Evolutionary conservation across 164 flowering plant genomes (phyloP).

Genomic region (Magnolia changhungtana): DNA sequence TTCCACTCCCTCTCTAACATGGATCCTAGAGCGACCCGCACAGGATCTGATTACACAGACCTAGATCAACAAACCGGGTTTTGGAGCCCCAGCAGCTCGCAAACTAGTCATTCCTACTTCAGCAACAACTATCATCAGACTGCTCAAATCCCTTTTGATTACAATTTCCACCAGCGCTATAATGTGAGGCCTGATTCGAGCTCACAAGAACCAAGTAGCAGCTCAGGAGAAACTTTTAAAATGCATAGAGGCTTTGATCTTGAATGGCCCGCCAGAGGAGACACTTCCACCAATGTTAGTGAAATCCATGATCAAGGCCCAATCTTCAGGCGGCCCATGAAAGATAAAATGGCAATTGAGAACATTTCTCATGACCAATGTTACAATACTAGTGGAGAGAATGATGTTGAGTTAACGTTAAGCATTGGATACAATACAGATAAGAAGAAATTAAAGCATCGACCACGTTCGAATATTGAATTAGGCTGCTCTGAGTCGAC

Average conservation of each 20-base stretch:
- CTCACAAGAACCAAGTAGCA: conserved; percentile 34
- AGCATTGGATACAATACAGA: conserved; percentile 46
- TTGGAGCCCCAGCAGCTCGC: conserved; percentile 20
- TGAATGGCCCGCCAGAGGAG: conserved; percentile 38
- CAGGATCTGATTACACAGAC: not conserved
- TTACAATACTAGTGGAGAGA: conserved; percentile 21
- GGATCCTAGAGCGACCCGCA: not conserved
- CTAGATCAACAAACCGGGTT: conserved; percentile 17
- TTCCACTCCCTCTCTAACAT: not conserved
- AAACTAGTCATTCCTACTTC: conserved; percentile 15
- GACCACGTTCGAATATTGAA: not conserved
- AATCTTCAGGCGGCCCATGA: conserved; percentile 9
- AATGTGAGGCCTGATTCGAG: conserved; percentile 21
- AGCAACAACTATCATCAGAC: conserved; percentile 14
- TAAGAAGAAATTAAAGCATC: conserved; percentile 23
- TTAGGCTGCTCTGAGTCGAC: conserved; percentile 11
- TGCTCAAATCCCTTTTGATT: conserved; percentile 11
- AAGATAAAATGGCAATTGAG: conserved; percentile 11
- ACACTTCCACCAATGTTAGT: conserved; percentile 16
- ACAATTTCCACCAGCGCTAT: conserved; percentile 13
- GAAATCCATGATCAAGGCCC: conserved; percentile 16
- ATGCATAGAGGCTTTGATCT: conserved; percentile 39
- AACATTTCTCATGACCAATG: conserved; percentile 4
- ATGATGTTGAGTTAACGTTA: conserved; percentile 57
- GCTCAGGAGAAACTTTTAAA: conserved; percentile 33